phyloP scores from a whole-genome alignment of 306 rosid species.

The Mimosa bimucronata region DNA sequence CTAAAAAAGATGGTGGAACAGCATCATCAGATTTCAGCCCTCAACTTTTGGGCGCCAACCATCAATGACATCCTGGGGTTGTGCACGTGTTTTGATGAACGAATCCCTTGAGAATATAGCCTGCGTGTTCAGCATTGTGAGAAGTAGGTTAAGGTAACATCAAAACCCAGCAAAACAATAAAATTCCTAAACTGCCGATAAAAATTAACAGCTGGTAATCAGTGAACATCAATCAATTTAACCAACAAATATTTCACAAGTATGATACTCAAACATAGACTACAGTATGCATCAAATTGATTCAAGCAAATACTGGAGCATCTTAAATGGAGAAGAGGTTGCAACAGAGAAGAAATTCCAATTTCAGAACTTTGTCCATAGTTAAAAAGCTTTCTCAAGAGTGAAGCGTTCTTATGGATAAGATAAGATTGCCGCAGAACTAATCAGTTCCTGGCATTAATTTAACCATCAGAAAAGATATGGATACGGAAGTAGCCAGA shows the following conservation, averaged over 20 bases:
- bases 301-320: background rate
- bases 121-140: conserved; percentile 54
- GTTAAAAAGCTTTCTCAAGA: conserved; percentile 16
- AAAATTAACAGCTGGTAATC: conserved; percentile 19
- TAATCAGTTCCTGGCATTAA: background rate
- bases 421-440: conserved; percentile 4
- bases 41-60: conserved; percentile 98
- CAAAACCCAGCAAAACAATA: background rate
- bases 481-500: background rate
- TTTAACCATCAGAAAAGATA: conserved; percentile 3
- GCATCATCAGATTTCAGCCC: conserved; percentile 45
- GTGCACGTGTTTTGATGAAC: conserved; percentile 72
- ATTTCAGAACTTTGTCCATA: conserved; percentile 1
- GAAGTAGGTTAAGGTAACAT: conserved; percentile 4
- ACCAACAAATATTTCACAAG: conserved; percentile 1
- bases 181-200: background rate
- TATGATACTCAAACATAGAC: conserved; percentile 12
- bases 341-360: conserved; percentile 1
- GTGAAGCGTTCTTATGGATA: conserved; percentile 1
- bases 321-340: conserved; percentile 4
- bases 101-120: conserved; percentile 77
- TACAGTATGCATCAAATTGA: background rate
- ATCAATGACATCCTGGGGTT: conserved; percentile 76
- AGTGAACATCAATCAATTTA: background rate
- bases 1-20: too few species aligned